Conservation (phyloP, 371 early-diverging fungal species). For the Neoconidiobolus thromboides region DNA sequence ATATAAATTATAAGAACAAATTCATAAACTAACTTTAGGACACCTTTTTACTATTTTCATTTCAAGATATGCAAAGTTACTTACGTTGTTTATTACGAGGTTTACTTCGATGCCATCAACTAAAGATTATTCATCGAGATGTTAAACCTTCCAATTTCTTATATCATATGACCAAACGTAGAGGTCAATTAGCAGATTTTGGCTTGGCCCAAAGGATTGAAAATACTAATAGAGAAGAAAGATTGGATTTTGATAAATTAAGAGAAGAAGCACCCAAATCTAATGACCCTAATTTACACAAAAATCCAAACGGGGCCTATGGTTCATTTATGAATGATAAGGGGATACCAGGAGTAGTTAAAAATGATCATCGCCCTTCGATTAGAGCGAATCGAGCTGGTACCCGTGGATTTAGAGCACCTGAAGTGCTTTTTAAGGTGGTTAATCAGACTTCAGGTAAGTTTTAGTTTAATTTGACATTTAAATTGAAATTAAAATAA, state of each 20-base stretch:
- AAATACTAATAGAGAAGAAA: background rate
- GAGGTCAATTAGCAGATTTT: conserved; percentile 91
- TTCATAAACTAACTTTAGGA: background rate
- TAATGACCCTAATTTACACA: background rate
- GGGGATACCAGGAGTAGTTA: conserved; percentile 9
- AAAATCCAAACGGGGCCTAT: background rate
- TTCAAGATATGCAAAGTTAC: conserved; percentile 66
- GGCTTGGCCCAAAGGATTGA: conserved; percentile 74
- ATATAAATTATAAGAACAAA: background rate
- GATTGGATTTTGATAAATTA: background rate
- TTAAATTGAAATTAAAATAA: background rate
- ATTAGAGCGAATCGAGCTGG: conserved; percentile 90
- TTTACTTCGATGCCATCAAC: conserved; percentile 46
- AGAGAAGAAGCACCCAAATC: background rate
- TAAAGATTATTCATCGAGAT: conserved; percentile 75
- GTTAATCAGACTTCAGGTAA: conserved; percentile 60
- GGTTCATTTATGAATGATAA: conserved; percentile 2
- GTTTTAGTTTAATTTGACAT: background rate
- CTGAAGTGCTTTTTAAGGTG: conserved; percentile 88
- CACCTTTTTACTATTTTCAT: conserved; percentile 15
- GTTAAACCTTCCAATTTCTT: conserved; percentile 96
- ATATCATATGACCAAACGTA: conserved; percentile 38
- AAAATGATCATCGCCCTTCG: conserved; percentile 31
- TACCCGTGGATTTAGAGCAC: conserved; percentile 95
- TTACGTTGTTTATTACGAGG: conserved; percentile 58